Conservation (phyloP, 371 early-diverging fungal species). For the Mucor saturninus region DNA sequence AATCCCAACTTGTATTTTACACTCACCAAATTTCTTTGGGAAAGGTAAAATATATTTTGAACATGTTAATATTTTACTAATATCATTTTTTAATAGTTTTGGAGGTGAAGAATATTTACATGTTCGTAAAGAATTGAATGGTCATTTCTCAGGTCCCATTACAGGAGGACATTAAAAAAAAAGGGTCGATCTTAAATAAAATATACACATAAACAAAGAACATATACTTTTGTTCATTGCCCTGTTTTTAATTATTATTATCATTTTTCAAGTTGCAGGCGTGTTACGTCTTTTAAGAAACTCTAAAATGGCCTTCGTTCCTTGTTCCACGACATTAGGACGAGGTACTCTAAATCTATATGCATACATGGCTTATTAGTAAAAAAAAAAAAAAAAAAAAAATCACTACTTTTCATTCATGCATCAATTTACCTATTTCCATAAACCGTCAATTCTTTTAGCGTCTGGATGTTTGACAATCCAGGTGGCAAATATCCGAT, state of each 20-base stretch:
- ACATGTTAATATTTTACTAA: neutral
- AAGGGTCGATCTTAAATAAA: too few relatives aligned
- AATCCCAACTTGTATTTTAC: constrained; percentile 64
- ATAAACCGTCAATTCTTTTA: constrained; percentile 57
- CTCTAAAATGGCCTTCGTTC: constrained; percentile 64
- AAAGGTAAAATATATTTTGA: constrained; percentile 33
- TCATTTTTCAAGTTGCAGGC: neutral
- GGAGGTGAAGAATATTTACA: constrained; percentile 53
- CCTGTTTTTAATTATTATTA: neutral
- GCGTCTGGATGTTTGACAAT: constrained; percentile 52
- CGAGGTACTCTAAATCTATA: constrained; percentile 68
- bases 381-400: neutral
- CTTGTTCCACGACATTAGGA: constrained; percentile 64
- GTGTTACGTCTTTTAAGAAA: constrained; percentile 47
- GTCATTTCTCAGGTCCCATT: constrained; percentile 38
- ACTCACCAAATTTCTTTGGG: constrained; percentile 50
- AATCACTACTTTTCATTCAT: too few relatives aligned
- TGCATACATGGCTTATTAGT: neutral
- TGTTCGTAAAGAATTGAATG: constrained; percentile 42
- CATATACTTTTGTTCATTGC: too few relatives aligned
- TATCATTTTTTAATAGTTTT: constrained; percentile 29
- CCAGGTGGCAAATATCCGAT: constrained; percentile 64
- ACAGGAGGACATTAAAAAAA: constrained; percentile 7
- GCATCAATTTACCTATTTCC: constrained; percentile 59
- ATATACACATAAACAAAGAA: too few relatives aligned